Conservation (phyloP, 768 basidiomycete species). For the Suillus brevipes region DNA sequence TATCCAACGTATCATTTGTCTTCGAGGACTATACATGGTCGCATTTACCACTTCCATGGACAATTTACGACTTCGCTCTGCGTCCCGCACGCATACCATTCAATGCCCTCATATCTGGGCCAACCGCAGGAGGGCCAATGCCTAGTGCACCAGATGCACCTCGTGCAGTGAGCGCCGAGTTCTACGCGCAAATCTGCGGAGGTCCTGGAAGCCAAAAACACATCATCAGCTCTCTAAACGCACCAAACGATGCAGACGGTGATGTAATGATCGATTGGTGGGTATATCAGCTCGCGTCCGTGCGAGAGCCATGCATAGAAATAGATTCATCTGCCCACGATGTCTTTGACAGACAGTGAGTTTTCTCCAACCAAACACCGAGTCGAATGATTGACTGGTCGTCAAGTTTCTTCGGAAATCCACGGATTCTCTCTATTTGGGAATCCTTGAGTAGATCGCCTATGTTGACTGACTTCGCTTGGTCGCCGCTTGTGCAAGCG, state of each 20-base stretch:
- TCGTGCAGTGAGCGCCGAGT: conserved; percentile 48
- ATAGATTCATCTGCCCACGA: conserved; percentile 39
- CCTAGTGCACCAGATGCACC: conserved; percentile 22
- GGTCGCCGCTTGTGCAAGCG: conserved; percentile 52
- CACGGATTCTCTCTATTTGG: conserved; percentile 43
- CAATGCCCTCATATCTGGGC: conserved; percentile 59
- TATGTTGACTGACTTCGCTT: conserved; percentile 48
- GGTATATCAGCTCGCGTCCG: conserved; percentile 37
- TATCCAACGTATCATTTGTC: conserved; percentile 53
- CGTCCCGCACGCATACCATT: conserved; percentile 54
- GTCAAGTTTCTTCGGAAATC: conserved; percentile 46
- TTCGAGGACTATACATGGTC: conserved; percentile 69
- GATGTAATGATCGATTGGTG: conserved; percentile 50
- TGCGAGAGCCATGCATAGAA: conserved; percentile 44
- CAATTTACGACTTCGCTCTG: conserved; percentile 53
- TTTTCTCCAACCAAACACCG: conserved; percentile 4
- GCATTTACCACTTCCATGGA: conserved; percentile 51
- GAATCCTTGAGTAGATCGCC: conserved; percentile 47
- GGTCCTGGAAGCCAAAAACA: conserved; percentile 28
- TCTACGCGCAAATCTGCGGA: conserved; percentile 51
- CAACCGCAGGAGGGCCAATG: conserved; percentile 50
- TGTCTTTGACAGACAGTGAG: conserved; percentile 54
- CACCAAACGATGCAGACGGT: conserved; percentile 42
- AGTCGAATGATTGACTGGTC: not conserved
- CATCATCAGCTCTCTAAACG: conserved; percentile 36